Evolutionary conservation across 2,329 filamentous ascomycete species (phyloP).

Genomic region (Penicillium sp.): DNA sequence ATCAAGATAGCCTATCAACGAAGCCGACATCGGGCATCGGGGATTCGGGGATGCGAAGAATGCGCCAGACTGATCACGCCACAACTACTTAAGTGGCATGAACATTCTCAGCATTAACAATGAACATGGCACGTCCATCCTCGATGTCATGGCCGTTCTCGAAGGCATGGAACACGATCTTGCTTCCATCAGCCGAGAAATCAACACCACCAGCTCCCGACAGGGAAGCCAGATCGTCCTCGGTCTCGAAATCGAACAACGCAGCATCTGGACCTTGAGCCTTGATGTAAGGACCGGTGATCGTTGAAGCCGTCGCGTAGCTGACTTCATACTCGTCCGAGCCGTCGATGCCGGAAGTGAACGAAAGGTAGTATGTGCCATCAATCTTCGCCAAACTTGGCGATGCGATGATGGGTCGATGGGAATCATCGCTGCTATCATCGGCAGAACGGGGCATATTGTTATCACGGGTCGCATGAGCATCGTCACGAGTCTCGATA

Average conservation of each 20-base stretch:
- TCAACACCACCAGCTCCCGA: too few relatives aligned
- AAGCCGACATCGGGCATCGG: slow-evolving; percentile 11
- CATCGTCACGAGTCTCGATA: too few relatives aligned
- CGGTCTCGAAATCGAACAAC: too few relatives aligned
- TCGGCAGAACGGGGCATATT: too few relatives aligned
- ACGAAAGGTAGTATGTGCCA: slow-evolving; percentile 55
- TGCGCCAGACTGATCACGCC: slow-evolving; percentile 12
- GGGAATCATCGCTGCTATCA: slow-evolving; percentile 46
- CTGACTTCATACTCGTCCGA: slow-evolving; percentile 53
- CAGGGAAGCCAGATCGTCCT: too few relatives aligned
- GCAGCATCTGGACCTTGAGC: too few relatives aligned
- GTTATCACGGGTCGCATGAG: too few relatives aligned
- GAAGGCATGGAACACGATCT: slow-evolving; percentile 28
- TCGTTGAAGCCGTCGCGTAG: slow-evolving; percentile 32
- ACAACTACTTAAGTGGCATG: not conserved
- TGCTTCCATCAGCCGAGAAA: too few relatives aligned
- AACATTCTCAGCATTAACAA: slow-evolving; percentile 15
- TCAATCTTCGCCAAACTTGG: slow-evolving; percentile 47
- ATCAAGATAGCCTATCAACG: not conserved
- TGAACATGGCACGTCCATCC: slow-evolving; percentile 17
- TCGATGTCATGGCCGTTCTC: slow-evolving; percentile 20
- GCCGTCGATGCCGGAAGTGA: slow-evolving; percentile 54
- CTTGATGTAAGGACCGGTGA: too few relatives aligned
- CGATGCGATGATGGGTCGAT: slow-evolving; percentile 57
- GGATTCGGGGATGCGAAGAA: not conserved